phyloP scores from a whole-genome alignment of 176 grass and related monocot species.

The Cenchrus americanus region DNA sequence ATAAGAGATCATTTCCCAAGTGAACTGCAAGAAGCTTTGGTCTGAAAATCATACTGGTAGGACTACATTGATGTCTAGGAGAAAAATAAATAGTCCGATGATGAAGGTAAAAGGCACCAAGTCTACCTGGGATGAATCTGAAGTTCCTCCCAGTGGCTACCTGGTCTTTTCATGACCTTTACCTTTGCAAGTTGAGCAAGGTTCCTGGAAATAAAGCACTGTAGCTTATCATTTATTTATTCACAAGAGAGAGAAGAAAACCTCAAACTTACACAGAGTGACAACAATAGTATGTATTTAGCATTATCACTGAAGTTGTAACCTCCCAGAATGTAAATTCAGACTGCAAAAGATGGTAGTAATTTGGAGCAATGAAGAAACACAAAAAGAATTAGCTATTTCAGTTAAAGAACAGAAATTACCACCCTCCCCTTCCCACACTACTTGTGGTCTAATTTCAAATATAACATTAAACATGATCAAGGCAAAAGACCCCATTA shows the following conservation, averaged over 20 bases:
- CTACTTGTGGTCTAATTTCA: neutral
- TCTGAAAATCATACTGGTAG: neutral
- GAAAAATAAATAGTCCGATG: neutral
- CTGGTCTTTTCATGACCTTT: conserved; percentile 80
- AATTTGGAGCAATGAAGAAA: conserved; percentile 17
- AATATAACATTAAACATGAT: neutral
- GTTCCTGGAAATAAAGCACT: conserved; percentile 65
- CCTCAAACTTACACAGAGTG: neutral
- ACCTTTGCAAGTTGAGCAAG: conserved; percentile 91
- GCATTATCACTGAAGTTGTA: neutral
- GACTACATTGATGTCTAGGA: neutral
- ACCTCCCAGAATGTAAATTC: neutral
- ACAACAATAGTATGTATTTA: conserved; percentile 25
- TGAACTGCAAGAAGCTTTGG: neutral
- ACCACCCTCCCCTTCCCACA: neutral
- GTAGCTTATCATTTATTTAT: conserved; percentile 37
- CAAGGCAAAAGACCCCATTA: neutral
- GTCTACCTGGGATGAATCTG: conserved; percentile 69
- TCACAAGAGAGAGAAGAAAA: conserved; percentile 11
- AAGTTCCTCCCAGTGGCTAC: conserved; percentile 76
- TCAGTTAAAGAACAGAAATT: neutral
- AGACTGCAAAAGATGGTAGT: conserved; percentile 6
- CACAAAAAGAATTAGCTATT: neutral
- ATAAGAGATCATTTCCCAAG: neutral
- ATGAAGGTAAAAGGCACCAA: neutral